Conservation (phyloP, 148 eudicot species). For the Rhododendron molle region DNA sequence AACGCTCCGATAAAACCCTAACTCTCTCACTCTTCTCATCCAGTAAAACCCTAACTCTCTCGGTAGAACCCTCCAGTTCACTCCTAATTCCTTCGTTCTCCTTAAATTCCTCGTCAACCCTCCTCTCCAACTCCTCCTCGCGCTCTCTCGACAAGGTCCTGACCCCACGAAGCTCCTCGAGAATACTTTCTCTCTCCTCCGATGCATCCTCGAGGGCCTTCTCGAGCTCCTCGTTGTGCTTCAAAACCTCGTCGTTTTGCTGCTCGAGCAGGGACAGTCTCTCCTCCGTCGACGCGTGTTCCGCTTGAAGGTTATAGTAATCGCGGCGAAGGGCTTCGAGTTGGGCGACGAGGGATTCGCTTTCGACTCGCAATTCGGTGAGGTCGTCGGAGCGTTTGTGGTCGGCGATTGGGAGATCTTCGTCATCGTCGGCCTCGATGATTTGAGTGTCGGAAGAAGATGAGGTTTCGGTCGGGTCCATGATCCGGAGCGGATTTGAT, state of each 20-base stretch:
- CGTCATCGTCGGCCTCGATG: not conserved
- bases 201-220: slow-evolving; percentile 21
- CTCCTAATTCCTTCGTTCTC: slow-evolving; percentile 24
- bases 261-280: slow-evolving; percentile 20
- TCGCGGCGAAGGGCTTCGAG: slow-evolving; percentile 21
- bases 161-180: slow-evolving; percentile 19
- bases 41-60: slow-evolving; percentile 19
- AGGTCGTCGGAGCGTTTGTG: not conserved
- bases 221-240: slow-evolving; percentile 16
- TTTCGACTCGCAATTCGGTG: slow-evolving; percentile 16
- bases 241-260: slow-evolving; percentile 25
- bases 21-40: slow-evolving; percentile 7
- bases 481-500: not conserved
- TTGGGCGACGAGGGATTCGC: slow-evolving; percentile 22
- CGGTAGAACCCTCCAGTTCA: slow-evolving; percentile 23
- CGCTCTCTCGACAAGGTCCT: slow-evolving; percentile 15
- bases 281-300: slow-evolving; percentile 21
- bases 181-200: slow-evolving; percentile 28
- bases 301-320: slow-evolving; percentile 16
- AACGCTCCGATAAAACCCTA: slow-evolving; percentile 14
- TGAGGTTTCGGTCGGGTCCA: slow-evolving; percentile 12
- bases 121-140: slow-evolving; percentile 27
- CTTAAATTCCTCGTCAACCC: slow-evolving; percentile 20
- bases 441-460: not conserved
- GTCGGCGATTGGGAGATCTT: not conserved